Evolutionary conservation across 2,329 filamentous ascomycete species (phyloP).

Genomic region (Zymoseptoria pseudotritici): DNA sequence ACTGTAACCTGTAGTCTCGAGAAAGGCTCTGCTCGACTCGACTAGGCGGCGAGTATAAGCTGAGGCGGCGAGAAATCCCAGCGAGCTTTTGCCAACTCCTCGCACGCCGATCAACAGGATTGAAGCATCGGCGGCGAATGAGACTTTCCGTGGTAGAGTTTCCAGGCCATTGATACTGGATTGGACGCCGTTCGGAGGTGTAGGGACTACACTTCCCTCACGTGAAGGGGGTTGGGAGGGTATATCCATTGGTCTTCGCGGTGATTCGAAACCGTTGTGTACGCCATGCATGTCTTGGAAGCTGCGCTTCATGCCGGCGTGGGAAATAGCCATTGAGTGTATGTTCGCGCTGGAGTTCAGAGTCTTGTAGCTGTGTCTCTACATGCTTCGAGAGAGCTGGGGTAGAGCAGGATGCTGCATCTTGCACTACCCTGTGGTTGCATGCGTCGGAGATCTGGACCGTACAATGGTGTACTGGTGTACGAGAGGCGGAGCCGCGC

Average conservation of each 20-base stretch:
- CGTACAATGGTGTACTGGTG: background rate
- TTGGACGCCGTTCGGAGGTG: slow-evolving; percentile 10
- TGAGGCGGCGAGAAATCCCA: slow-evolving; percentile 67
- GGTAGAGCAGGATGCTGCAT: background rate
- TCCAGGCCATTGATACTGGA: slow-evolving; percentile 1
- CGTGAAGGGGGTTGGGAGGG: slow-evolving; percentile 6
- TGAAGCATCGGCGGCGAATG: slow-evolving; percentile 56
- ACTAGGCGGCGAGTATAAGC: slow-evolving; percentile 61
- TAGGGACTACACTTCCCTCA: slow-evolving; percentile 14
- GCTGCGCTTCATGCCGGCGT: slow-evolving; percentile 25
- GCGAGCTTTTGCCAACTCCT: slow-evolving; percentile 66
- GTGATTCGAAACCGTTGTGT: background rate
- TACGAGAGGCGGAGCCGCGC: background rate
- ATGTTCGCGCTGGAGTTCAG: background rate
- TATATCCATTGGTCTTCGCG: slow-evolving; percentile 11
- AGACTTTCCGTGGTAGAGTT: slow-evolving; percentile 13
- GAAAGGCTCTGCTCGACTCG: slow-evolving; percentile 62
- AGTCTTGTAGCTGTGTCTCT: background rate
- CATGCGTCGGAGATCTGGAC: background rate
- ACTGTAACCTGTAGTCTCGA: slow-evolving; percentile 55
- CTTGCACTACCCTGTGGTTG: background rate
- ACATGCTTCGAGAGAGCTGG: background rate
- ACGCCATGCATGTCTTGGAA: slow-evolving; percentile 22
- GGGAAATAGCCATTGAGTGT: slow-evolving; percentile 18
- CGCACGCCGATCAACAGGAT: slow-evolving; percentile 66